Percentiles rank a stretch among this genome's conserved stretches.
phyloP scores from a whole-genome alignment of 2,329 filamentous ascomycete genomes.

The Neoscytalidium dimidiatum region DNA sequence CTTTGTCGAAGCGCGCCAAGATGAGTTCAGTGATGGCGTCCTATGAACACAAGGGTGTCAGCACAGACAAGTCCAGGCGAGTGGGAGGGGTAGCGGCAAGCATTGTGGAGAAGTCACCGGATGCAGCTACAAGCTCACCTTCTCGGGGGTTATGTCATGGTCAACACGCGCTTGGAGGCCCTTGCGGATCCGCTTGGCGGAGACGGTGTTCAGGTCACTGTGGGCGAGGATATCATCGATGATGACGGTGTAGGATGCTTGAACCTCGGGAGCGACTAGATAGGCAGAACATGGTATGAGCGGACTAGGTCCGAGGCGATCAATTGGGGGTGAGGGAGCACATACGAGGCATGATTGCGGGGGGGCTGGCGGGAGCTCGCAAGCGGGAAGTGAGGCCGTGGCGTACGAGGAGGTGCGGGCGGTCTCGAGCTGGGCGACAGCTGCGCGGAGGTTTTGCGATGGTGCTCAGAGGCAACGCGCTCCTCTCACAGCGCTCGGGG shows the following conservation, averaged over 20 bases:
- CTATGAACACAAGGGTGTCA: conserved; percentile 27
- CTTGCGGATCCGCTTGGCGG: conserved; percentile 66
- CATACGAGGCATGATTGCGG: conserved; percentile 20
- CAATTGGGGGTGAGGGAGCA: conserved; percentile 18
- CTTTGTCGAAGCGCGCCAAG: conserved; percentile 52
- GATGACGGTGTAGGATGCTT: conserved; percentile 56
- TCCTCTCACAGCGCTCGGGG: not conserved
- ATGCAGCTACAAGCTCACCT: conserved; percentile 47
- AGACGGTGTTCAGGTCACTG: conserved; percentile 65
- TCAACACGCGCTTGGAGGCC: conserved; percentile 61
- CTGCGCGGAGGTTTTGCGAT: conserved; percentile 10
- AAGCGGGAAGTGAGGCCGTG: not conserved
- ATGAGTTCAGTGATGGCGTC: conserved; percentile 50
- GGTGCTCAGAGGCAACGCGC: not conserved
- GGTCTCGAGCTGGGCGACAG: not conserved
- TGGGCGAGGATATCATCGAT: conserved; percentile 63
- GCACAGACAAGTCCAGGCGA: not conserved
- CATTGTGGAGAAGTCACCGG: not conserved
- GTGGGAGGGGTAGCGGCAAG: not conserved
- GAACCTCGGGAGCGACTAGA: conserved; percentile 52
- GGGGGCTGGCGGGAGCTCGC: not conserved
- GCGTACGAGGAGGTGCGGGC: not conserved
- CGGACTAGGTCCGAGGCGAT: not conserved
- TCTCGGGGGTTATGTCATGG: conserved; percentile 63
- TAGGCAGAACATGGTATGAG: conserved; percentile 1